Base-by-base conservation (phyloP, 805 yeast genomes). In the Starmerella sp. region DNA sequence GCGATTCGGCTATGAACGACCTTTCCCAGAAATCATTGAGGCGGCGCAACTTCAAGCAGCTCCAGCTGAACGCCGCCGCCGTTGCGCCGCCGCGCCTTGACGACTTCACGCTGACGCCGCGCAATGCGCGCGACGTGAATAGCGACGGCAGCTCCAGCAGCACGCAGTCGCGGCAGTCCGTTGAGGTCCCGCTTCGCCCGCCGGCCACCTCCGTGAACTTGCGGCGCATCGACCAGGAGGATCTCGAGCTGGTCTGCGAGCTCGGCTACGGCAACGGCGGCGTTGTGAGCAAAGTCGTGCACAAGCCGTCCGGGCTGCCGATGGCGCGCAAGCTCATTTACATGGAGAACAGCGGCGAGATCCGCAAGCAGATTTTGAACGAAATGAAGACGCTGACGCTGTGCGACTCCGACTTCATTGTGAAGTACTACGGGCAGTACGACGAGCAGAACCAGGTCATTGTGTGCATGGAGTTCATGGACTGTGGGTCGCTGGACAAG, bases 241-340 rank as follows among this genome's bases (percentile, higher is more conserved):
- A 93, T 64, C 69, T 93, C 30, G 79, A 89, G 14, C 79, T 82
- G 36, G 67, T 93, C 52, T 82, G 86, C 57, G 82, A 81, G 57
- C 74, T 93, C 51, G 99, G 99, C 9, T 77, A 87, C 32, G 99
- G 99, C 11, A 90, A 87, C 66, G 88, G 96, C 11, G 99, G 99
- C 2, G 82, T 88, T 1, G 99, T 93, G 3, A 74, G 84, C 47
- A 88, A 90, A 65, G 95, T 89, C 11, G 71, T 88, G 52, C 97
- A 93, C 69, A 77, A 86, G 5, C 96, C 97, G 10, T 82, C 91
- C 9, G 87, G 89, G 58, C 83, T 82, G 56, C 78, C 84, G 34
- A 86, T 93, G 88, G 97, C 98, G 14, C 82, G 86, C 61, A 93
- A 93, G 66, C 81, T 81, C 46, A 87, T 93, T 35, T 89, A 84